Percentiles rank a stretch among this genome's conserved stretches.
Evolutionary conservation across 148 eudicot species (phyloP).

Genomic region (Cornus kousa): DNA sequence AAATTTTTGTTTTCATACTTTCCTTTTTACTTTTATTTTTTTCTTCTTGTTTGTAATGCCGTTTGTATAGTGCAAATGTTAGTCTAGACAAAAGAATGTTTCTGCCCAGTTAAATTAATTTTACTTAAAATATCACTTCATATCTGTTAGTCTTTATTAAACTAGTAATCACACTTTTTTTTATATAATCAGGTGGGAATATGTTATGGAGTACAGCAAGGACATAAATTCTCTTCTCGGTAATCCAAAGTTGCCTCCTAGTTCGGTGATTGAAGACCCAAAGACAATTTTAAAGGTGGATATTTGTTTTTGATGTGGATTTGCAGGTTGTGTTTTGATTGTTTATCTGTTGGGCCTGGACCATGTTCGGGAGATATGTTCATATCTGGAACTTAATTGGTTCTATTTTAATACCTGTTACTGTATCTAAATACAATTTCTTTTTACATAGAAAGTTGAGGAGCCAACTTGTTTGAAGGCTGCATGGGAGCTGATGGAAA

Average conservation of each 20-base stretch:
- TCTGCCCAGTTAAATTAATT: neutral
- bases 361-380: neutral
- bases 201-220: constrained; percentile 78
- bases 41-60: neutral
- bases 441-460: constrained; percentile 45
- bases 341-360: neutral
- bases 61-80: neutral
- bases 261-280: constrained; percentile 62
- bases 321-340: neutral
- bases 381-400: neutral
- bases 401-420: neutral
- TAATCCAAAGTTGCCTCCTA: constrained; percentile 37
- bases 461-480: constrained; percentile 80
- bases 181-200: constrained; percentile 59
- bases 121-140: neutral
- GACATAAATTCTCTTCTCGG: constrained; percentile 84
- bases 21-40: neutral
- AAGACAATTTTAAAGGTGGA: constrained; percentile 60
- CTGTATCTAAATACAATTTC: neutral
- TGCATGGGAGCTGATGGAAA: constrained; percentile 92
- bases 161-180: neutral
- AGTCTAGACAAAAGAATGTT: neutral
- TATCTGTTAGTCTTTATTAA: constrained; percentile 10
- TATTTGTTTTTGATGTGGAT: neutral
- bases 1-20: neutral